Evolutionary conservation across 176 grass and related monocot genomes (phyloP), one percentile per base, ranked within the genome.

Genomic region (Carex littledalei): DNA sequence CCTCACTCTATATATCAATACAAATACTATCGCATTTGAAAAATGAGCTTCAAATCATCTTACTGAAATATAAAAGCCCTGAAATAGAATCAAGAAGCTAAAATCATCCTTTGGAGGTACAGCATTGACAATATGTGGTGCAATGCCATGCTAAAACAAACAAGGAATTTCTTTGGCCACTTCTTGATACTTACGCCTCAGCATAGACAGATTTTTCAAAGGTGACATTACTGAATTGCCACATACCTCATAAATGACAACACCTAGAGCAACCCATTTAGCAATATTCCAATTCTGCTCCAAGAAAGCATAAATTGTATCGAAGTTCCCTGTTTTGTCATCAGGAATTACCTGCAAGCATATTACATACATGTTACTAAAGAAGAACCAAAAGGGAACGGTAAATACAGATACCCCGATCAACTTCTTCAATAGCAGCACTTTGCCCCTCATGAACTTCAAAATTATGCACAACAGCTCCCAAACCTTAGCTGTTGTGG

Each of bases 261-360:
- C 90, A 52, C 93, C 93, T 55, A 98, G 89, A 86, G 87, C 93
- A 87, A 95, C 91, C 95, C 95, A 98, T 89, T 87, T 95, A 54
- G 85, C 90, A 85, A 98, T 94, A 81, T 95, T 88, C 95, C 95
- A 98, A 53, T 98, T 98, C 45, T 91, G 32, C 29, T 92, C 86
- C 85, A 98, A 66, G 84, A 98, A 98, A 62, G 85, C 58, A 81
- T 95, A 98, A 66, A 98, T 95, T 68, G 39, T 87, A 88, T 95
- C 84, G 16, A 98, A 98, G 20, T 94, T 89, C 24, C 88, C 60
- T 84, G 95, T 98, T 87, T 92, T 93, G 85, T 98, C 95, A 63
- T 70, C 81, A 20, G 95, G 95, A 92, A 98, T 90, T 78, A 98
- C 62, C 95, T 98, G 89, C 64, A 90, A 64, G 20, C 7, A 60